phyloP scores from a whole-genome alignment of 179 eudicot species.

The Nepenthes alata region DNA sequence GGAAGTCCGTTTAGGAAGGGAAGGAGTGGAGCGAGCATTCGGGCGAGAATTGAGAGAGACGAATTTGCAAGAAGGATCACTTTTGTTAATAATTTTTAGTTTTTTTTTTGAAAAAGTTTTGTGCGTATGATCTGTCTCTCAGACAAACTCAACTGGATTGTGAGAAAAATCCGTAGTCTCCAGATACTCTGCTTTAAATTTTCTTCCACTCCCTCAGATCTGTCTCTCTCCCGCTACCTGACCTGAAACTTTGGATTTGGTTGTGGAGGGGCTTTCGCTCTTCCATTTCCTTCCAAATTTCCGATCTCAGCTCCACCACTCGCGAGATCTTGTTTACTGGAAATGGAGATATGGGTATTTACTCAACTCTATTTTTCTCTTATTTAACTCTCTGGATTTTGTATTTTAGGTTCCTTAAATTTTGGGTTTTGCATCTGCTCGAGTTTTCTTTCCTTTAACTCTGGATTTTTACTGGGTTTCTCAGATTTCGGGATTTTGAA shows the following conservation, averaged over 20 bases:
- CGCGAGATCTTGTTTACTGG: background rate
- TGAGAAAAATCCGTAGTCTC: conserved; percentile 13
- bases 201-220: no score
- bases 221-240: conserved; percentile 6
- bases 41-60: no score
- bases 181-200: conserved; percentile 3
- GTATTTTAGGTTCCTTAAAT: background rate
- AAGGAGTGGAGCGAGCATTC: no score
- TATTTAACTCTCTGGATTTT: background rate
- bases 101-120: no score
- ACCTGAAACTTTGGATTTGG: conserved; percentile 5
- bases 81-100: no score
- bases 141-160: conserved; percentile 20
- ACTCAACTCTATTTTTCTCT: background rate
- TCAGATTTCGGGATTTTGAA: no score
- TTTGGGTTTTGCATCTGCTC: background rate
- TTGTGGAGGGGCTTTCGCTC: conserved; percentile 1
- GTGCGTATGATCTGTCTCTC: conserved; percentile 16
- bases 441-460: background rate
- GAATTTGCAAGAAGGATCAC: no score
- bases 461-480: no score
- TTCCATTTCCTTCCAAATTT: conserved; percentile 4
- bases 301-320: background rate
- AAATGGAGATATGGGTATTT: background rate
- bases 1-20: no score